phyloP scores from a whole-genome alignment of 2,329 filamentous ascomycete species.

The Sclerotinia subarctica region DNA sequence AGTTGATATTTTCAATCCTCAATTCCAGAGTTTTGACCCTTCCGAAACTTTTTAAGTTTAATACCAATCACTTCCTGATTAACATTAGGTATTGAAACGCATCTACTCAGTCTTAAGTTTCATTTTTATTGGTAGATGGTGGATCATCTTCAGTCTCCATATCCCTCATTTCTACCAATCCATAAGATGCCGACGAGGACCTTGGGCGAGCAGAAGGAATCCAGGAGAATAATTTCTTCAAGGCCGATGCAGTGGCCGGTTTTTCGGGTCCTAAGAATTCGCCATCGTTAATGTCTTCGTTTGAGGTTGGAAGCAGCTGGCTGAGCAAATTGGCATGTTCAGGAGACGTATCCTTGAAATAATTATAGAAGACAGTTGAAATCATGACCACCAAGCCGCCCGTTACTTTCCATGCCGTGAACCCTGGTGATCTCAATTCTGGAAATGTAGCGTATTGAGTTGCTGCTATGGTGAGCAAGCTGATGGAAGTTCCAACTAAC shows the following conservation, averaged over 20 bases:
- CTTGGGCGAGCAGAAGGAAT: not conserved
- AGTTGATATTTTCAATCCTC: not conserved
- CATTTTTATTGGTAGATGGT: not conserved
- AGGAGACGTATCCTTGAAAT: conserved; percentile 24
- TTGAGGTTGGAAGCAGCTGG: not conserved
- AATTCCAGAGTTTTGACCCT: not conserved
- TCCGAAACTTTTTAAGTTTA: rapidly evolving
- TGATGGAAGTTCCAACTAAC: conserved; percentile 27
- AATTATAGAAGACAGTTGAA: conserved; percentile 29
- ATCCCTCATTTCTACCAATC: not conserved
- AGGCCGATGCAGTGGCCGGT: not conserved
- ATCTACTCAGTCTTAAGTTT: not conserved
- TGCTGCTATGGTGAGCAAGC: conserved; percentile 26
- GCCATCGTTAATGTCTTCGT: not conserved
- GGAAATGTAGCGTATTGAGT: conserved; percentile 28
- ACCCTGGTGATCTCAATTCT: conserved; percentile 20
- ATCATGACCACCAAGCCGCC: conserved; percentile 27
- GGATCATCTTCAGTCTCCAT: not conserved
- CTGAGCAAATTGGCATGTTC: not conserved
- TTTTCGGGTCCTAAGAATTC: not conserved
- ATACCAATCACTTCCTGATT: rapidly evolving
- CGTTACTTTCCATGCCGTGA: conserved; percentile 25
- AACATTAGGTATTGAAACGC: not conserved
- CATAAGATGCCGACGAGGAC: not conserved
- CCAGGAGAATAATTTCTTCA: not conserved